Evolutionary conservation across 331 rosid species (phyloP).

Genomic region (Rosa hybrid): DNA sequence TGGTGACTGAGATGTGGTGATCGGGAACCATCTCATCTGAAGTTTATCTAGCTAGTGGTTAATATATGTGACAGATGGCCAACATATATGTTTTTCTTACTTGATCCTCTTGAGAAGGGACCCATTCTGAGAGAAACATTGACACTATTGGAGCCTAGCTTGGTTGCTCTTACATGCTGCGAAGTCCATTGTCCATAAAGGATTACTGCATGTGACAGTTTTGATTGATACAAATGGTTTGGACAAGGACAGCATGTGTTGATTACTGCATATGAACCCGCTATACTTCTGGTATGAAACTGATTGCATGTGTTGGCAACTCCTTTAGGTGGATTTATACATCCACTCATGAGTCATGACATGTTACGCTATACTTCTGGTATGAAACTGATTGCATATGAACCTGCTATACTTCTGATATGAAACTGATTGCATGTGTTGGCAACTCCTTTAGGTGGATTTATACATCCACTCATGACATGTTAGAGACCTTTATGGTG

Average conservation of each 20-base stretch:
- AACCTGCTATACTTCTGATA: neutral
- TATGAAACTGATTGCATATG: neutral
- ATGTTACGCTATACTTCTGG: too few species aligned
- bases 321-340: neutral
- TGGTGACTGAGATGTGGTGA: neutral
- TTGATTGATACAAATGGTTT: neutral
- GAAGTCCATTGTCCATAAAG: neutral
- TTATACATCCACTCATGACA: neutral
- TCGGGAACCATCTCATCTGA: neutral
- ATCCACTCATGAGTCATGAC: neutral
- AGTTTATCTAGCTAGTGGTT: neutral
- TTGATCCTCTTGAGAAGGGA: neutral
- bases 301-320: neutral
- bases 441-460: neutral
- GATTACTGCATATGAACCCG: neutral
- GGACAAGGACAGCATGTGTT: neutral
- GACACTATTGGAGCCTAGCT: neutral
- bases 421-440: neutral
- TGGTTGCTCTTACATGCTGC: neutral
- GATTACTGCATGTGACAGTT: neutral
- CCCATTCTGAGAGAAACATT: constrained; percentile 2
- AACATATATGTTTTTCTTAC: neutral
- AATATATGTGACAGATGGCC: neutral
- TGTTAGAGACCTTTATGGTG: neutral
- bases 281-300: neutral